Percentiles rank a stretch among this genome's conserved stretches.
Evolutionary conservation across 441 rosid genomes (phyloP).

Genomic region (Pelargonium fulgidum): DNA sequence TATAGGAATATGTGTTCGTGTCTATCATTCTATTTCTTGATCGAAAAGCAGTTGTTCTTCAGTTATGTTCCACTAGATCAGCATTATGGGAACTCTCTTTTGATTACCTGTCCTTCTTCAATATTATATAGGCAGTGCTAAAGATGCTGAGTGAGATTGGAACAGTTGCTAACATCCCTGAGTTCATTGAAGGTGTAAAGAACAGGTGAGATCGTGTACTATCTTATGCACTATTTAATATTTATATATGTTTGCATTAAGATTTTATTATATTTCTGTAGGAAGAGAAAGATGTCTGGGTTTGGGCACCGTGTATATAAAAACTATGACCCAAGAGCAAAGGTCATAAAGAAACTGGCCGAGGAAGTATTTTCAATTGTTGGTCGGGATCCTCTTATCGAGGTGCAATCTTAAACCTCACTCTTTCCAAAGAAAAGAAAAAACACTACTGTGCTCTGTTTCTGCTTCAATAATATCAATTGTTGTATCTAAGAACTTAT

Average conservation of each 20-base stretch:
- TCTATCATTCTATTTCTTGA: no score
- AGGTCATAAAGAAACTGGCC: constrained; percentile 77
- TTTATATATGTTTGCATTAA: background rate
- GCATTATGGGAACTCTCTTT: no score
- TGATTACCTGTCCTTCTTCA: background rate
- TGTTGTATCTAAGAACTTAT: background rate
- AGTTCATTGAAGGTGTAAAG: constrained; percentile 23
- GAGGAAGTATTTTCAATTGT: constrained; percentile 98
- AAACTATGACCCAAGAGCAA: constrained; percentile 96
- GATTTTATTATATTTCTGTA: constrained; percentile 16
- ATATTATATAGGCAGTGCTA: constrained; percentile 14
- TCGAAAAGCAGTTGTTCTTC: no score
- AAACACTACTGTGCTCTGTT: no score
- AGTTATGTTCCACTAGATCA: no score
- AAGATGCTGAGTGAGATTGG: constrained; percentile 25
- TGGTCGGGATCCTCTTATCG: constrained; percentile 95
- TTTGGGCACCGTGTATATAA: constrained; percentile 98
- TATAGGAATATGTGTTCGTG: constrained; percentile 5
- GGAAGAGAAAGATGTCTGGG: constrained; percentile 97
- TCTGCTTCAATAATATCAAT: no score
- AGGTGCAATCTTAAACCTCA: constrained; percentile 39
- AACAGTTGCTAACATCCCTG: constrained; percentile 21
- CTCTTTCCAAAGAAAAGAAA: no score
- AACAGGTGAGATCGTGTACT: constrained; percentile 12
- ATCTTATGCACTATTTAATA: background rate